Base-by-base conservation (phyloP, 805 yeast genomes). In the Metschnikowia santaceciliae region DNA sequence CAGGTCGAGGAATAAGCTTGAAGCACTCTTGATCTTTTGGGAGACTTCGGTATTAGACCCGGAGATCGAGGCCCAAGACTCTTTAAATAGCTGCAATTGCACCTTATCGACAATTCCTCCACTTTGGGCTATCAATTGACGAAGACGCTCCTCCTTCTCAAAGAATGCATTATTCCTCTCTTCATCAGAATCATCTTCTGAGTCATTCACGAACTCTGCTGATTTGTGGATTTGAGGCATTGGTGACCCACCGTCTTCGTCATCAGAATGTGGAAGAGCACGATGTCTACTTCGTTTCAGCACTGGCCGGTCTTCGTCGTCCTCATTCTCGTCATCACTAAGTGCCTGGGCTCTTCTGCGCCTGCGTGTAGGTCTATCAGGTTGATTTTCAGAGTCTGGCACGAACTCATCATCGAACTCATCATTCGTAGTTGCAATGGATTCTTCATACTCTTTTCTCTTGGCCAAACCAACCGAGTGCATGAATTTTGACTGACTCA, bases 151-250 rank as follows among this genome's bases (percentile, higher is more conserved):
- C 58, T 86, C 91, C 51, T 80, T 74, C 40, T 66, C 82, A 61
- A 79, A 85, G 60, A 85, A 85, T 32, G 58, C 73, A 2, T 59
- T 61, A 47, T 76, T 80, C 38, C 72, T 71, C 43, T 82, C 88
- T 13, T 74, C 81, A 58, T 83, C 88, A 4, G 80, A 73, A 10
- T 77, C 83, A 58, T 83, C 88, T 61, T 84, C 90, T 2, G 88
- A 82, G 47, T 78, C 84, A 46, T 71, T 71, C 42, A 85, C 77
- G 55, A 67, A 78, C 49, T 78, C 82, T 3, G 83, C 67, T 1
- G 90, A 84, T 23, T 47, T 47, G n/a, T 22, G 17, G n/a, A 51
- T 34, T 8, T 38, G 20, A 7, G 32, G 30, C 33, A n/a, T 11
- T n/a, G 44, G 42, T 34, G 43, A 34, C 22, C 8, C 46, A 13